Percentiles rank a stretch among this genome's conserved stretches.
These are phyloP conservation scores for Phytopythium mirpurense DNA, from an alignment of 352 stramenopile species.

Conservation along the genomic window DNA sequence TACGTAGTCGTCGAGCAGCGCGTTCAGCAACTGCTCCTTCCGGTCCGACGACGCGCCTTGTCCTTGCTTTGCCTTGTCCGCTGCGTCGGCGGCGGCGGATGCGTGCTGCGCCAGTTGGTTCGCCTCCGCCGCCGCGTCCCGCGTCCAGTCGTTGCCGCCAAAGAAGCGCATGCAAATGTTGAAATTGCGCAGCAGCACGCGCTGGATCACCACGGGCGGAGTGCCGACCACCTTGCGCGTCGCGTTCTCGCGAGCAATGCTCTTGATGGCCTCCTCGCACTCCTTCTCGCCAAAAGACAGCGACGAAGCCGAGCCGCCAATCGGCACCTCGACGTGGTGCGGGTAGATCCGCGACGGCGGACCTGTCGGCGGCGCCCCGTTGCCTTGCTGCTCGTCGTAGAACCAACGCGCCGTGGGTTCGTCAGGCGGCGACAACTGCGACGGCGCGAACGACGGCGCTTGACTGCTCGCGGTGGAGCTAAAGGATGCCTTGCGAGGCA, in stretches of 20 bases:
- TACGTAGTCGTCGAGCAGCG: slow-evolving; percentile 82
- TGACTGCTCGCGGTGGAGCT: slow-evolving; percentile 50
- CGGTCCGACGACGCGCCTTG: slow-evolving; percentile 7
- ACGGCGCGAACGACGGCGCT: slow-evolving; percentile 32
- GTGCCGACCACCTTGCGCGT: slow-evolving; percentile 36
- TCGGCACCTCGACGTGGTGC: slow-evolving; percentile 85
- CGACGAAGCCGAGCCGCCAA: slow-evolving; percentile 73
- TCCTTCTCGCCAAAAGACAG: slow-evolving; percentile 86
- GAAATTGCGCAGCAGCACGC: slow-evolving; percentile 83
- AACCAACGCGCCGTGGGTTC: slow-evolving; percentile 78
- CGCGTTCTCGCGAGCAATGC: slow-evolving; percentile 58
- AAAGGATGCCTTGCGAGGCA: slow-evolving; percentile 50
- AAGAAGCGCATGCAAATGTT: slow-evolving; percentile 89
- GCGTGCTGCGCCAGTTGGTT: background rate
- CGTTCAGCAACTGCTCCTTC: slow-evolving; percentile 77
- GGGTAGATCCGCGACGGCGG: slow-evolving; percentile 75
- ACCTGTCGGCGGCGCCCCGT: slow-evolving; percentile 31
- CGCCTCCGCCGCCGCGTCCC: slow-evolving; percentile 18
- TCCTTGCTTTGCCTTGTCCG: slow-evolving; percentile 3
- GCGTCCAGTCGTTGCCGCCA: slow-evolving; percentile 75
- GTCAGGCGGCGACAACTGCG: slow-evolving; percentile 52
- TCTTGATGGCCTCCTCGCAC: slow-evolving; percentile 64
- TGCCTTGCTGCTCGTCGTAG: slow-evolving; percentile 46
- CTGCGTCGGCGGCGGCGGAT: background rate
- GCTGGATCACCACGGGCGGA: slow-evolving; percentile 62